phyloP scores from a whole-genome alignment of 2,329 filamentous ascomycete genomes.

The Aschersonia sp. region DNA sequence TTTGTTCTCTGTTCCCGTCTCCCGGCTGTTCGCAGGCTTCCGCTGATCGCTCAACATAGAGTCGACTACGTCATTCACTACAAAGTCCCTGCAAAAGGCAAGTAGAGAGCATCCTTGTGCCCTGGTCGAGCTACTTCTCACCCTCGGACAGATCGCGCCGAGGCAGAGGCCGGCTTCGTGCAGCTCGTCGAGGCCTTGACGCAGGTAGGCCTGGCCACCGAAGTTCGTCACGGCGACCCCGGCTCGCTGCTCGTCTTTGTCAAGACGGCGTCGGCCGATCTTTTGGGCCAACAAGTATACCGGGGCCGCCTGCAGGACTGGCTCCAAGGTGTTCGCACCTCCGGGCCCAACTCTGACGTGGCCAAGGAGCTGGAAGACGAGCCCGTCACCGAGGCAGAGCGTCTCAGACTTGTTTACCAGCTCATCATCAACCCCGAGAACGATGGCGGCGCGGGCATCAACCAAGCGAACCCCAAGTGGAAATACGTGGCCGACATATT shows the following conservation, averaged over 20 bases:
- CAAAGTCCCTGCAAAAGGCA: slow-evolving; percentile 55
- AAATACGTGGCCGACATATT: slow-evolving; percentile 61
- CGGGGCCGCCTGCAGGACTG: slow-evolving; percentile 83
- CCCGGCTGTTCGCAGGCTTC: too few relatives aligned
- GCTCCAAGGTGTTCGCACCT: slow-evolving; percentile 74
- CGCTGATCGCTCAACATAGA: slow-evolving; percentile 18
- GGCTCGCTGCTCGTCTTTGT: slow-evolving; percentile 71
- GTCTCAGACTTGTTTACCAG: slow-evolving; percentile 75
- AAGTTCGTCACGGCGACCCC: slow-evolving; percentile 69
- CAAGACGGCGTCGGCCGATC: slow-evolving; percentile 59
- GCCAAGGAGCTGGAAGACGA: slow-evolving; percentile 53
- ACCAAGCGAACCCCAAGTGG: slow-evolving; percentile 55
- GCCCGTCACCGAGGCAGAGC: slow-evolving; percentile 75
- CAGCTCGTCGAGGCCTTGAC: slow-evolving; percentile 64
- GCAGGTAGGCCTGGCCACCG: slow-evolving; percentile 68
- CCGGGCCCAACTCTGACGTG: slow-evolving; percentile 62
- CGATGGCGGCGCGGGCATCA: slow-evolving; percentile 69
- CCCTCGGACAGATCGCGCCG: slow-evolving; percentile 38
- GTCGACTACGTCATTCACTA: slow-evolving; percentile 87
- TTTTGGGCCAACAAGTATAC: slow-evolving; percentile 70
- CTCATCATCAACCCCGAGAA: slow-evolving; percentile 61
- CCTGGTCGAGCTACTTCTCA: background rate
- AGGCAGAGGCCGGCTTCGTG: slow-evolving; percentile 63
- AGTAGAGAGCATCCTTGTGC: slow-evolving; percentile 5
- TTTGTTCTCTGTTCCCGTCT: slow-evolving; percentile 6